phyloP scores from a whole-genome alignment of 108 stramenopile species.

The Nitzschia palea region DNA sequence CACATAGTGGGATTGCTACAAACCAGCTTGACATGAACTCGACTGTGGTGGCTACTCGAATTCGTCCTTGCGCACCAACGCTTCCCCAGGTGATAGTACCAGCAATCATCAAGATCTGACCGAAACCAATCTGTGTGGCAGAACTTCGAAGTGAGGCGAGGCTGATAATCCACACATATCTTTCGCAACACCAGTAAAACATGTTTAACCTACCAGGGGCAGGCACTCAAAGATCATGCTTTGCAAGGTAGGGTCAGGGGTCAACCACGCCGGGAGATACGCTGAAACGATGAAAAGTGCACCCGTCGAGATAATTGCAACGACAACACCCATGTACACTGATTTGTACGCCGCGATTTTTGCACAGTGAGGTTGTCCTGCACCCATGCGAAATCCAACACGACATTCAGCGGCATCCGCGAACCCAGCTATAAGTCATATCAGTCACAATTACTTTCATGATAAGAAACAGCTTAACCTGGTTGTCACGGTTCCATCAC shows the following conservation, averaged over 20 bases:
- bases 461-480: no score
- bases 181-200: not conserved
- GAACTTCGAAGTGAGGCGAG: not conserved
- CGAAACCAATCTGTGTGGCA: constrained; percentile 30
- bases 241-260: constrained; percentile 60
- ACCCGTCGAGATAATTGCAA: constrained; percentile 24
- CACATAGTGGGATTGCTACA: constrained; percentile 53
- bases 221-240: constrained; percentile 50
- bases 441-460: no score
- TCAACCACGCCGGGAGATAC: constrained; percentile 48
- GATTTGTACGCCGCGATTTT: constrained; percentile 58
- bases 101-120: constrained; percentile 49
- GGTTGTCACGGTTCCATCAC: no score
- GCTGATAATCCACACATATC: not conserved
- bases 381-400: constrained; percentile 64
- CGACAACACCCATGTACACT: constrained; percentile 40
- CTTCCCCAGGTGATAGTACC: constrained; percentile 58
- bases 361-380: constrained; percentile 44
- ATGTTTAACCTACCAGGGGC: constrained; percentile 39
- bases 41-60: constrained; percentile 50
- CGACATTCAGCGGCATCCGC: constrained; percentile 66
- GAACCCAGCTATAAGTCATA: constrained; percentile 34
- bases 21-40: constrained; percentile 54
- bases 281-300: constrained; percentile 38
- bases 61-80: constrained; percentile 67